phyloP scores from a whole-genome alignment of 1,284 basidiomycete species.

The Trichosporon coremiiforme region DNA sequence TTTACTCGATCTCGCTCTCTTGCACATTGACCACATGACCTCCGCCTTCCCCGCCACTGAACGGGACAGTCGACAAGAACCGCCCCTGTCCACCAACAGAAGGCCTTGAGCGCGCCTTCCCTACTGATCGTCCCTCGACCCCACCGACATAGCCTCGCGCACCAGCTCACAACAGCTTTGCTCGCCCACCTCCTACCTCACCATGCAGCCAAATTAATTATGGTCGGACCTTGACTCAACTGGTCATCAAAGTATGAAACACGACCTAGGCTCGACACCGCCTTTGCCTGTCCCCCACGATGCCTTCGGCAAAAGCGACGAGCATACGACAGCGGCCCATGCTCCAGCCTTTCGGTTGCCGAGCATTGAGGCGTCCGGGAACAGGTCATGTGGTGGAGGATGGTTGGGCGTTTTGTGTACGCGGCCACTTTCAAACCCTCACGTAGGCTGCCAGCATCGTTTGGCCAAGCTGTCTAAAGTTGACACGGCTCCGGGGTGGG shows the following conservation, averaged over 20 bases:
- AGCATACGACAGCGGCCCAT: background rate
- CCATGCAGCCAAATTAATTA: background rate
- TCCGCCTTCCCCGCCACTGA: background rate
- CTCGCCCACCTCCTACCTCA: background rate
- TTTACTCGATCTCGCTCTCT: background rate
- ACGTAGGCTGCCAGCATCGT: background rate
- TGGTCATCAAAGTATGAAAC: background rate
- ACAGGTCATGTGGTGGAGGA: background rate
- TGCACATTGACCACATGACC: conserved; percentile 4
- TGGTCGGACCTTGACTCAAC: background rate
- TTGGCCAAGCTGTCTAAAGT: background rate
- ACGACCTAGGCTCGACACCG: background rate
- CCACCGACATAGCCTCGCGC: background rate
- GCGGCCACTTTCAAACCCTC: background rate
- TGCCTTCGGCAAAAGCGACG: background rate
- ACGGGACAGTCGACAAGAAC: background rate
- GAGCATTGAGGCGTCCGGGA: background rate
- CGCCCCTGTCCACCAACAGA: background rate
- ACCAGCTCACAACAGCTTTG: background rate
- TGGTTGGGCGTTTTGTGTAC: background rate
- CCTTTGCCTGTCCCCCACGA: background rate
- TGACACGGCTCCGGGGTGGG: background rate
- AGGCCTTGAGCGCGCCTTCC: background rate
- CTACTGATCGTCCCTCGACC: background rate
- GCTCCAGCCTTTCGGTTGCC: background rate